Conservation (phyloP, 768 basidiomycete genomes). For the Agaricus blazei region DNA sequence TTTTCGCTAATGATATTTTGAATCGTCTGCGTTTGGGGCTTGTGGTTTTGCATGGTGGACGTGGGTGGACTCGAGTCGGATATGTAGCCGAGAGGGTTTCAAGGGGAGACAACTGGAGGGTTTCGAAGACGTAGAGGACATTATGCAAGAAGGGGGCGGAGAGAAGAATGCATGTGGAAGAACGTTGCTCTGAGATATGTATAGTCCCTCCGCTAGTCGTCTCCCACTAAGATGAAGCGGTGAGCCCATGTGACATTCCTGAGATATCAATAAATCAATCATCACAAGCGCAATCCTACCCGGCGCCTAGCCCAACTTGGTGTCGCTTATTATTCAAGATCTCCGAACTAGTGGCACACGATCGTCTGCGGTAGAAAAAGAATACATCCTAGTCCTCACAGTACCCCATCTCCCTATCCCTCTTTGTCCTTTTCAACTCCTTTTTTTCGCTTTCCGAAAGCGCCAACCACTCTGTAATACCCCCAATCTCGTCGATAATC, state of each 20-base stretch:
- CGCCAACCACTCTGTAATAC: constrained; percentile 51
- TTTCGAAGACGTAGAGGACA: background rate
- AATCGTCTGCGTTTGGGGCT: background rate
- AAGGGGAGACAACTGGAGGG: background rate
- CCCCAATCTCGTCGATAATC: constrained; percentile 66
- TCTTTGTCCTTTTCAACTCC: constrained; percentile 52
- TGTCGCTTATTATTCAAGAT: too few relatives aligned
- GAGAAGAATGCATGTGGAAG: background rate
- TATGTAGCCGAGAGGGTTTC: background rate
- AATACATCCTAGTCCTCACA: constrained; percentile 40
- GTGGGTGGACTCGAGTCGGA: constrained; percentile 2
- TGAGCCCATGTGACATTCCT: constrained; percentile 1
- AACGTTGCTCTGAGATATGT: constrained; percentile 5
- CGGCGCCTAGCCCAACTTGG: background rate
- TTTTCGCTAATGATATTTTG: background rate
- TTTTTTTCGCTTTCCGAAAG: constrained; percentile 47
- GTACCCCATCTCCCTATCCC: constrained; percentile 56
- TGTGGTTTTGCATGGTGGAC: constrained; percentile 3
- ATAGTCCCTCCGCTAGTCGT: background rate
- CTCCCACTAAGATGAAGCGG: background rate
- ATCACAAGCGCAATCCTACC: background rate
- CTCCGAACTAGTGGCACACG: background rate
- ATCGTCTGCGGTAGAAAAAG: background rate
- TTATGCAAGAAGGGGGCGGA: background rate
- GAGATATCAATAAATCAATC: constrained; percentile 1